phyloP scores from a whole-genome alignment of 2,329 filamentous ascomycete species.

The Penicillium sp. region DNA sequence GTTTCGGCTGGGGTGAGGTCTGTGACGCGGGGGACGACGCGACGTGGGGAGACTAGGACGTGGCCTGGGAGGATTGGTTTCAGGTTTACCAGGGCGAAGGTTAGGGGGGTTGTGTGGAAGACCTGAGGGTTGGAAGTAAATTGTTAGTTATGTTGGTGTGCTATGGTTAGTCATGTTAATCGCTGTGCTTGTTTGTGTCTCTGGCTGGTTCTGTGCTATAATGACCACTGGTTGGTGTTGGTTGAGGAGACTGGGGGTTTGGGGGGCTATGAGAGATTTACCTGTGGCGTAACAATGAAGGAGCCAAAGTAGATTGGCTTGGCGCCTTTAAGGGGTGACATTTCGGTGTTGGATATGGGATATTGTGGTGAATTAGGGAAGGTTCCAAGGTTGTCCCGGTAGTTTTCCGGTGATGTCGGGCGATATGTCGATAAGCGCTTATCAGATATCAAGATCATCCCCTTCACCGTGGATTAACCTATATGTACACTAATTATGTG shows the following conservation, averaged over 20 bases:
- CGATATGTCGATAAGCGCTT: slow-evolving; percentile 4
- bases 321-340: slow-evolving; percentile 33
- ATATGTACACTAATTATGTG: no score
- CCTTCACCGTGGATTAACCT: no score
- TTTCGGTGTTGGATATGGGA: slow-evolving; percentile 11
- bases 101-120: slow-evolving; percentile 76
- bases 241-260: not conserved
- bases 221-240: not conserved
- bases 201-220: not conserved
- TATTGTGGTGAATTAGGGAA: not conserved
- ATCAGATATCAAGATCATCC: not conserved
- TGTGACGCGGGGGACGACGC: slow-evolving; percentile 66
- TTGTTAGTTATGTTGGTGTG: not conserved
- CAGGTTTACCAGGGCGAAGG: slow-evolving; percentile 89
- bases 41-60: slow-evolving; percentile 79
- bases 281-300: slow-evolving; percentile 73
- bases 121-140: slow-evolving; percentile 57
- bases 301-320: slow-evolving; percentile 66
- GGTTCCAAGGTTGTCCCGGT: not conserved
- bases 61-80: slow-evolving; percentile 93
- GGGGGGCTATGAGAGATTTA: slow-evolving; percentile 31
- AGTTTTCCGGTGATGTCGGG: slow-evolving; percentile 1
- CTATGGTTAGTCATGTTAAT: not conserved
- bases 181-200: not conserved
- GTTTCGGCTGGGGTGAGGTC: slow-evolving; percentile 72